phyloP scores from a whole-genome alignment of 148 eudicot species.

The Dysphania ambrosioides region DNA sequence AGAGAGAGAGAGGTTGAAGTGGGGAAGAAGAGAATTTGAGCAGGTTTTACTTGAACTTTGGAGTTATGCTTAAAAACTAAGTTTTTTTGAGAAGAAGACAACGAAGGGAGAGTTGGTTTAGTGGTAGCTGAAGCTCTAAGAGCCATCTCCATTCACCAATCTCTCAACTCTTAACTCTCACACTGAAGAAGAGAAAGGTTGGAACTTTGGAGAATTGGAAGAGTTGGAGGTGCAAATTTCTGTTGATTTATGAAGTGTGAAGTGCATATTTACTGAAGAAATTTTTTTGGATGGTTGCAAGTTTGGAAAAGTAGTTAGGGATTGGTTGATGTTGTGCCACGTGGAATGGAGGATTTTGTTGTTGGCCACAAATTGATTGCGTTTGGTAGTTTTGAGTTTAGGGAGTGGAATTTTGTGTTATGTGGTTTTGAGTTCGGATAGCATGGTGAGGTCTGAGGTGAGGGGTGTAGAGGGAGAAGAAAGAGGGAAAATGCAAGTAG shows the following conservation, averaged over 20 bases:
- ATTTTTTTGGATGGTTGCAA: constrained; percentile 26
- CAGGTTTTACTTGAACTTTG: constrained; percentile 31
- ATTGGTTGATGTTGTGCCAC: constrained; percentile 1
- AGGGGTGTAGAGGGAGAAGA: too few species aligned
- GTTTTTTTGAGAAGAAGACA: constrained; percentile 38
- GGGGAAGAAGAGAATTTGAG: constrained; percentile 34
- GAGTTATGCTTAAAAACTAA: constrained; percentile 27
- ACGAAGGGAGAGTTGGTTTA: constrained; percentile 37
- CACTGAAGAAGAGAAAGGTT: constrained; percentile 3
- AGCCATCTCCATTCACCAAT: constrained; percentile 45
- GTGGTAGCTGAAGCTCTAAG: constrained; percentile 60
- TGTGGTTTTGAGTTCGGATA: too few species aligned
- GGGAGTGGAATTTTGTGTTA: too few species aligned
- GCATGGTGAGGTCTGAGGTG: too few species aligned
- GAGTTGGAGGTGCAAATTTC: background rate
- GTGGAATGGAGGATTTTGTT: constrained; percentile 11
- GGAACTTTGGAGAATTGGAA: background rate
- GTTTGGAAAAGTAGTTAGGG: background rate
- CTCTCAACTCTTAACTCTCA: background rate
- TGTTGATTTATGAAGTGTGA: background rate
- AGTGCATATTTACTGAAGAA: constrained; percentile 9
- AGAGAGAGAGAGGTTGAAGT: constrained; percentile 58
- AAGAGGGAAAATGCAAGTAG: too few species aligned
- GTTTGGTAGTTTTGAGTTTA: background rate
- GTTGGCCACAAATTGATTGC: background rate